Evolutionary conservation across 106 monocot species (phyloP).

Genomic region (Phalaenopsis aphrodite): DNA sequence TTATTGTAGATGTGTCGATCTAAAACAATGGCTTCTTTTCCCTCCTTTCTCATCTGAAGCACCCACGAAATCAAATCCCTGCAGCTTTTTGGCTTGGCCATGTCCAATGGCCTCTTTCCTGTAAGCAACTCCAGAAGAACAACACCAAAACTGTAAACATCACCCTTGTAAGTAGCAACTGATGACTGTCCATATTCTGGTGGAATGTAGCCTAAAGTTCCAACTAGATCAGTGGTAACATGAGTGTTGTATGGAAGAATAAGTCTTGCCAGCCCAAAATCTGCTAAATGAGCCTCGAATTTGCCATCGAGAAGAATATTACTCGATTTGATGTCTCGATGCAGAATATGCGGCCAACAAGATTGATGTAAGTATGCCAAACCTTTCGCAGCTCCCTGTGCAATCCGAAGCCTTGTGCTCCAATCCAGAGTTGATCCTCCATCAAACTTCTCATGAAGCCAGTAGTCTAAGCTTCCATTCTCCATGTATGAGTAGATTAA

Average conservation of each 20-base stretch:
- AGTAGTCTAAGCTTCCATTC: constrained; percentile 77
- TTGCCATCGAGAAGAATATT: constrained; percentile 56
- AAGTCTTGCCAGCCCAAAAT: constrained; percentile 60
- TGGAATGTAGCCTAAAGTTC: constrained; percentile 69
- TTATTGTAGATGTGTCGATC: constrained; percentile 28
- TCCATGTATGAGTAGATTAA: constrained; percentile 79
- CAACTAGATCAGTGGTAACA: constrained; percentile 63
- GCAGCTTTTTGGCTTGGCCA: constrained; percentile 25
- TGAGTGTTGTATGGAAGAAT: constrained; percentile 54
- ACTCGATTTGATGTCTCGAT: constrained; percentile 74
- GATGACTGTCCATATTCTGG: constrained; percentile 51
- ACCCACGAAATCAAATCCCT: constrained; percentile 49
- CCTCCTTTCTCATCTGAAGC: constrained; percentile 34
- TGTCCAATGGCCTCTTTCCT: constrained; percentile 50
- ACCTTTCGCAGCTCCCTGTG: constrained; percentile 57
- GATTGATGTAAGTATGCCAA: constrained; percentile 54
- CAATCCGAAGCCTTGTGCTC: constrained; percentile 46
- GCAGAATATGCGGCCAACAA: constrained; percentile 61
- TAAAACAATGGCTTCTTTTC: constrained; percentile 32
- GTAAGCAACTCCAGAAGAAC: constrained; percentile 51
- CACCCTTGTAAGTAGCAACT: constrained; percentile 48
- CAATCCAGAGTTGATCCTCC: constrained; percentile 35
- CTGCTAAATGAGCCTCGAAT: constrained; percentile 60
- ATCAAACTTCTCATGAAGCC: constrained; percentile 66
- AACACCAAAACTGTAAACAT: constrained; percentile 62